phyloP scores from a whole-genome alignment of 345 rosid genomes.

The Citrus glauca region DNA sequence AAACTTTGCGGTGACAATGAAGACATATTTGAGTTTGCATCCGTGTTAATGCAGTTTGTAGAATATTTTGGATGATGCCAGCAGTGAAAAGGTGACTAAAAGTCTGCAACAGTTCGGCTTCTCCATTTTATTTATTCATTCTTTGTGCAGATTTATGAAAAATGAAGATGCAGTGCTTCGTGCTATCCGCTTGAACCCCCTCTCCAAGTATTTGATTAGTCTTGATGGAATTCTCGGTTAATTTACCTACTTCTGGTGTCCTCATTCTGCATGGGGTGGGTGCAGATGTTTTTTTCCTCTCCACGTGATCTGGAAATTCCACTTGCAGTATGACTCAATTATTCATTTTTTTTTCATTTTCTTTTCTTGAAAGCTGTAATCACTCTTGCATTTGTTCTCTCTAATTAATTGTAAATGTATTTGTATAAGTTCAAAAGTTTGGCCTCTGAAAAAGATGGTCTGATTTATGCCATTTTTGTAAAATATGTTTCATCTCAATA shows the following conservation, averaged over 20 bases:
- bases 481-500: slow-evolving; percentile 11
- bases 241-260: slow-evolving; percentile 5
- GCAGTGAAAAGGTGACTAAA: slow-evolving; percentile 11
- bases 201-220: slow-evolving; percentile 7
- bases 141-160: slow-evolving; percentile 33
- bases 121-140: slow-evolving; percentile 30
- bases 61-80: slow-evolving; percentile 6
- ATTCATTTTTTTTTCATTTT: background rate
- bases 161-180: slow-evolving; percentile 10
- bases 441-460: slow-evolving; percentile 4
- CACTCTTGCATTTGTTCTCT: slow-evolving; percentile 16
- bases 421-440: slow-evolving; percentile 28
- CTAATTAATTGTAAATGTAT: slow-evolving; percentile 40
- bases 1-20: slow-evolving; percentile 7
- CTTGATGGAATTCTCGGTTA: background rate
- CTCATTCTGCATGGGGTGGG: slow-evolving; percentile 19
- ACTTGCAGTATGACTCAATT: slow-evolving; percentile 15
- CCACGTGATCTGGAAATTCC: slow-evolving; percentile 9
- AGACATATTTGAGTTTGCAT: slow-evolving; percentile 13
- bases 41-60: slow-evolving; percentile 4
- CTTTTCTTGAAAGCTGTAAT: slow-evolving; percentile 9
- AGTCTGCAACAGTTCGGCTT: slow-evolving; percentile 28
- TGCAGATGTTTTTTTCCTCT: background rate
- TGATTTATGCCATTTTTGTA: slow-evolving; percentile 22
- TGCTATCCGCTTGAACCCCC: slow-evolving; percentile 8